These are phyloP conservation scores for Allium fistulosum DNA, from an alignment of 106 monocot species.

Conservation along the genomic window DNA sequence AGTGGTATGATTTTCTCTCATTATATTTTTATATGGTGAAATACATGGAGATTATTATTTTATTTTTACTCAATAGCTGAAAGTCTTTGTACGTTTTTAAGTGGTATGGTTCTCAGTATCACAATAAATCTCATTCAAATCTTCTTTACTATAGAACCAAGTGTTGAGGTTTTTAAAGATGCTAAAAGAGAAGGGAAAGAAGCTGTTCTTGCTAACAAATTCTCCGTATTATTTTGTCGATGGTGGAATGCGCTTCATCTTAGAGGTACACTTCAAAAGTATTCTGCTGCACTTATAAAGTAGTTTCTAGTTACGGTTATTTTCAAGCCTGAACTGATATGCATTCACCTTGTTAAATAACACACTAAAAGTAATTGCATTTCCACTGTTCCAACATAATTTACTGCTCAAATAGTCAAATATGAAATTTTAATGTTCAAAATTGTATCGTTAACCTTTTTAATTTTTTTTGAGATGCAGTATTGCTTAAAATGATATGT, in stretches of 20 bases:
- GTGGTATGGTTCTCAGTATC: neutral
- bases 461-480: too few species aligned
- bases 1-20: neutral
- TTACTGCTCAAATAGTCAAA: too few species aligned
- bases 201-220: slow-evolving; percentile 89
- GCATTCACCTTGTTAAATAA: neutral
- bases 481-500: too few species aligned
- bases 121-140: neutral
- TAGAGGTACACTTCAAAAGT: slow-evolving; percentile 51
- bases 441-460: too few species aligned
- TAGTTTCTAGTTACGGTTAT: neutral
- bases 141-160: slow-evolving; percentile 35
- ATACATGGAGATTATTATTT: neutral
- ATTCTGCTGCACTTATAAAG: neutral
- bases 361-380: too few species aligned
- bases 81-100: neutral
- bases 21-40: neutral
- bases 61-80: neutral
- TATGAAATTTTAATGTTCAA: too few species aligned
- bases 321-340: neutral
- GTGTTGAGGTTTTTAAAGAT: slow-evolving; percentile 52
- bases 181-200: slow-evolving; percentile 89
- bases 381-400: too few species aligned
- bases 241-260: slow-evolving; percentile 86
- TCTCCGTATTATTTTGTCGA: slow-evolving; percentile 96